A percentile compares a stretch with the other conserved stretches of the same genome.
These are phyloP conservation scores for Aspergillus phoenicis DNA, from an alignment of 2,329 filamentous ascomycete species.

Conservation along the genomic window DNA sequence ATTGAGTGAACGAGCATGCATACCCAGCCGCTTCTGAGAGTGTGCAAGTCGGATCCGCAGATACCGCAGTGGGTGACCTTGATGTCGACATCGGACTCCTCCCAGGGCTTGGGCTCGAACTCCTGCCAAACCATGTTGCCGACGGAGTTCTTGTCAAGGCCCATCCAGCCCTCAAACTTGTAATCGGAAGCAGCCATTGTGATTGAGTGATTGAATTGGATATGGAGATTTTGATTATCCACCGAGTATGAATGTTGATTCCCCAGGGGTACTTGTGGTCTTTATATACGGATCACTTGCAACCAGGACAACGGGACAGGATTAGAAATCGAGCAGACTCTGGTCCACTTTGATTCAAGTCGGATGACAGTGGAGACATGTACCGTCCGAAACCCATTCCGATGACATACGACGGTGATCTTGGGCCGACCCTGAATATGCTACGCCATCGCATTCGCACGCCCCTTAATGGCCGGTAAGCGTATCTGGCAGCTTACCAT, in stretches of 20 bases:
- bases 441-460: not conserved
- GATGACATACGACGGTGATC: not conserved
- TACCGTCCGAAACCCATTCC: not conserved
- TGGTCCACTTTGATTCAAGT: not conserved
- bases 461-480: not conserved
- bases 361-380: not conserved
- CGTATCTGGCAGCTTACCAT: no score
- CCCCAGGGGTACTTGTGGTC: constrained; percentile 12
- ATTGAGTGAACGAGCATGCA: constrained; percentile 9
- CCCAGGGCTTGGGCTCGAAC: constrained; percentile 66
- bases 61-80: constrained; percentile 66
- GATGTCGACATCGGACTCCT: constrained; percentile 66
- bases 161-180: constrained; percentile 61
- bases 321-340: constrained; percentile 7
- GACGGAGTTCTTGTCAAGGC: constrained; percentile 50
- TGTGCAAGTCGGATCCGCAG: constrained; percentile 65
- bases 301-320: not conserved
- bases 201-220: not conserved
- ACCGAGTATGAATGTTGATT: constrained; percentile 4
- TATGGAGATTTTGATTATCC: not conserved
- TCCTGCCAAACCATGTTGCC: constrained; percentile 58
- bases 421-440: not conserved
- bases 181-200: constrained; percentile 42
- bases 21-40: constrained; percentile 53
- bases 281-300: constrained; percentile 9